Evolutionary conservation across 768 basidiomycete genomes (phyloP).

Genomic region (Auricularia cornea): DNA sequence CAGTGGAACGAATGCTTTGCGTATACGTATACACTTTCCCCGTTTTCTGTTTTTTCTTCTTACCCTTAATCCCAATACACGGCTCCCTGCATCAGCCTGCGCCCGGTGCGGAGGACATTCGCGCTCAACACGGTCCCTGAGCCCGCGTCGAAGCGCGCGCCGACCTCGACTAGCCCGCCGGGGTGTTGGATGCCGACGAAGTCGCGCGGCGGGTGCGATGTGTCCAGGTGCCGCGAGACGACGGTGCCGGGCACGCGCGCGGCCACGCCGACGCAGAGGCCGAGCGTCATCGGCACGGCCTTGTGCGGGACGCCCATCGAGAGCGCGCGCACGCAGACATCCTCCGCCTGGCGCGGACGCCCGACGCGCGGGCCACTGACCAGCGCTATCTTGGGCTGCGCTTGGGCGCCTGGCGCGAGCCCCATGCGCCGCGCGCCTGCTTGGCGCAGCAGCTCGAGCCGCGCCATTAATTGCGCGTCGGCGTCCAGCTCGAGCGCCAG

Average conservation of each 20-base stretch:
- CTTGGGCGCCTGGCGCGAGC: slow-evolving; percentile 51
- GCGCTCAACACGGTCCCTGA: slow-evolving; percentile 47
- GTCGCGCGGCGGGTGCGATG: slow-evolving; percentile 18
- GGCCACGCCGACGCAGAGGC: slow-evolving; percentile 59
- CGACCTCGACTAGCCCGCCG: slow-evolving; percentile 59
- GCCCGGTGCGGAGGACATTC: slow-evolving; percentile 59
- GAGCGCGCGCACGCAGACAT: slow-evolving; percentile 50
- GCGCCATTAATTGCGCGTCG: slow-evolving; percentile 14
- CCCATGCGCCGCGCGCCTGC: slow-evolving; percentile 53
- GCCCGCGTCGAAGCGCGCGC: slow-evolving; percentile 40
- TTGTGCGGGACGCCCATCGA: slow-evolving; percentile 68
- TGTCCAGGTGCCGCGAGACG: slow-evolving; percentile 40
- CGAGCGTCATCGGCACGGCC: slow-evolving; percentile 68
- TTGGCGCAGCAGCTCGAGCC: slow-evolving; percentile 46
- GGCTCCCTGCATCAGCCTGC: slow-evolving; percentile 59
- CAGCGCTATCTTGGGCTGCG: slow-evolving; percentile 64
- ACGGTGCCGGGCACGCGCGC: slow-evolving; percentile 45
- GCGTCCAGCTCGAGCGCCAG: slow-evolving; percentile 15
- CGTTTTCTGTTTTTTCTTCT: background rate
- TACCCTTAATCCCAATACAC: slow-evolving; percentile 47
- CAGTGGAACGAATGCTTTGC: background rate
- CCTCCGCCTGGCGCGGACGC: slow-evolving; percentile 26
- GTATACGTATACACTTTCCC: background rate
- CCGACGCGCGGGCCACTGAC: slow-evolving; percentile 25
- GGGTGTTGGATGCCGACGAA: slow-evolving; percentile 54